Evolutionary conservation across 139 green algal genomes (phyloP), one percentile per base, ranked within the genome.

Genomic region (Pseudopediastrum boryanum): DNA sequence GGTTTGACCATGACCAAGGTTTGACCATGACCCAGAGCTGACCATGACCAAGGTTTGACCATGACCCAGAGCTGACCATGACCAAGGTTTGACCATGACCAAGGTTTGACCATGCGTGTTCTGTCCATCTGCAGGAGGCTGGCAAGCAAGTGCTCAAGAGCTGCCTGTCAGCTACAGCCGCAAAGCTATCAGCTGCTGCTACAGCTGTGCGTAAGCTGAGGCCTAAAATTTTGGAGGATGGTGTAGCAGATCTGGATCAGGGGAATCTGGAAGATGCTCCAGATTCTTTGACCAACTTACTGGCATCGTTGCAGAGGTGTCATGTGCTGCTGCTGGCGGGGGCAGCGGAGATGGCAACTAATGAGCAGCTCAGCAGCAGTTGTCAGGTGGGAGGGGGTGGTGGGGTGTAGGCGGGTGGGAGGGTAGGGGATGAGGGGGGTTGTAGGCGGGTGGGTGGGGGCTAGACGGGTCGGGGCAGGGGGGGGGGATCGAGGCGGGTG

Each of bases 361-460:
- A 77, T 13, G 51, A 67, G 35, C 50, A 77, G 70, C n/a, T 77
- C 25, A 39, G 36, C 23, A 66, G 51, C 9, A 29, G 51, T 6
- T 77, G 70, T 27, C 70, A 77, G 50, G 70, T 68, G 35, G 16
- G 58, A n/a, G n/a, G n/a, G n/a, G n/a, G n/a, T n/a, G n/a, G n/a
- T n/a, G n/a, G n/a, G n/a, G n/a, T n/a, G n/a, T n/a, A n/a, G n/a
- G n/a, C n/a, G n/a, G n/a, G n/a, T n/a, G n/a, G n/a, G n/a, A n/a
- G n/a, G n/a, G n/a, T n/a, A n/a, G n/a, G n/a, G n/a, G n/a, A n/a
- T n/a, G n/a, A n/a, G n/a, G n/a, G n/a, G n/a, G n/a, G n/a, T n/a
- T n/a, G n/a, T n/a, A n/a, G n/a, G n/a, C n/a, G n/a, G n/a, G n/a
- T n/a, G n/a, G n/a, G n/a, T n/a, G n/a, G n/a, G n/a, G n/a, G n/a